Evolutionary conservation across 768 basidiomycete genomes (phyloP).

Genomic region (Tylopilus cervinicoccineus): DNA sequence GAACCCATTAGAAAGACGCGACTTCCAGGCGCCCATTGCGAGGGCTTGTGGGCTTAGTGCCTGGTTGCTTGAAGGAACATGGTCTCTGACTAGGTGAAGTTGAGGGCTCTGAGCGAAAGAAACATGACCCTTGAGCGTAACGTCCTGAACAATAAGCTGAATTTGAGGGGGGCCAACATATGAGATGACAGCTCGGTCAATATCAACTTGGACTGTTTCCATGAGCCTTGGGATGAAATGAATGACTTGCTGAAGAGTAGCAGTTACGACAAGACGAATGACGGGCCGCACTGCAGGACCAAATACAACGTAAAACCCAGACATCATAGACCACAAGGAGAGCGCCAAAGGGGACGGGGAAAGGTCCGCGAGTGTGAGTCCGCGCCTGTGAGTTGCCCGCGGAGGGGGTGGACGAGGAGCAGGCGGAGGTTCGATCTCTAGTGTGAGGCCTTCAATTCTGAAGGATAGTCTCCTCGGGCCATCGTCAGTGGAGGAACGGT

Average conservation of each 20-base stretch:
- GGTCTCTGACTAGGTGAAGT: conserved; percentile 8
- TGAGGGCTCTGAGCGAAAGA: conserved; percentile 50
- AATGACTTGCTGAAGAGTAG: conserved; percentile 54
- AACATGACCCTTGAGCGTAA: conserved; percentile 52
- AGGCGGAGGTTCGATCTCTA: conserved; percentile 40
- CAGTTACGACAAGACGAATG: conserved; percentile 52
- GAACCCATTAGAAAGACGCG: conserved; percentile 55
- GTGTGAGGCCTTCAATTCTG: conserved; percentile 54
- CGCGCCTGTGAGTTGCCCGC: conserved; percentile 33
- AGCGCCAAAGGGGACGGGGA: conserved; percentile 35
- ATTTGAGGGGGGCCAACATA: conserved; percentile 50
- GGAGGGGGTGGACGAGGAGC: conserved; percentile 15
- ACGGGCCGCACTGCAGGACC: conserved; percentile 64
- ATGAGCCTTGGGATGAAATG: conserved; percentile 65
- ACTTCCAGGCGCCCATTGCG: conserved; percentile 59
- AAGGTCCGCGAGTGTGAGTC: conserved; percentile 40
- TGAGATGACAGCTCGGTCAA: conserved; percentile 51
- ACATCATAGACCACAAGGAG: conserved; percentile 30
- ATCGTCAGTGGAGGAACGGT: conserved; percentile 46
- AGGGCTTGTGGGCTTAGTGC: conserved; percentile 35
- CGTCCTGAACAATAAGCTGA: conserved; percentile 46
- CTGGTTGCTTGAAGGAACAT: conserved; percentile 12
- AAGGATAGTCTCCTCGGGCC: conserved; percentile 55
- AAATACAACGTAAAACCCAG: conserved; percentile 38
- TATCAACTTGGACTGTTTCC: conserved; percentile 63